A percentile compares a stretch with the other conserved stretches of the same genome.
Evolutionary conservation across 441 rosid species (phyloP).

Genomic region (Euphorbia schlechtendalii): DNA sequence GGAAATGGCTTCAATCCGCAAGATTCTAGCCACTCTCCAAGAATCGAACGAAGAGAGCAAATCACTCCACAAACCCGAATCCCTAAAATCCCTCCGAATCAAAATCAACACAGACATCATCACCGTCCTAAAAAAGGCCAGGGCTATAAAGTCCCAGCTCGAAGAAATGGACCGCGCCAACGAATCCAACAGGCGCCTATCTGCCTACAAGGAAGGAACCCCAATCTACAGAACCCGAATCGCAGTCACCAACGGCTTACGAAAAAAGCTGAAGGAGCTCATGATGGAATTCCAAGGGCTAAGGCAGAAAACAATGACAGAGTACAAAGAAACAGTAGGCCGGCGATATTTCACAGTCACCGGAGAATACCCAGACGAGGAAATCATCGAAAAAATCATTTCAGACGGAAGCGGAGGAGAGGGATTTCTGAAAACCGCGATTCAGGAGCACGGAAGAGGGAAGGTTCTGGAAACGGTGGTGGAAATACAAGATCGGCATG

Average conservation of each 20-base stretch:
- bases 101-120: slow-evolving; percentile 67
- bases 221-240: slow-evolving; percentile 65
- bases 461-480: slow-evolving; percentile 77
- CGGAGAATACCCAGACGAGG: slow-evolving; percentile 79
- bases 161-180: slow-evolving; percentile 93
- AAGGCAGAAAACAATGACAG: slow-evolving; percentile 85
- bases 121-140: slow-evolving; percentile 60
- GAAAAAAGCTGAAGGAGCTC: slow-evolving; percentile 75
- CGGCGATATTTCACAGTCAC: slow-evolving; percentile 89
- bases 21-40: slow-evolving; percentile 48
- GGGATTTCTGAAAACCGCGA: slow-evolving; percentile 60
- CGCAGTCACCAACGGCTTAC: slow-evolving; percentile 74
- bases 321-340: slow-evolving; percentile 83
- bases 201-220: slow-evolving; percentile 79
- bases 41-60: slow-evolving; percentile 75
- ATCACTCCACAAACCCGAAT: slow-evolving; percentile 65
- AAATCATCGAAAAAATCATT: slow-evolving; percentile 73
- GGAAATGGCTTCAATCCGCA: slow-evolving; percentile 70
- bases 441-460: slow-evolving; percentile 91
- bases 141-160: slow-evolving; percentile 52
- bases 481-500: slow-evolving; percentile 82
- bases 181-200: slow-evolving; percentile 67
- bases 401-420: slow-evolving; percentile 64
- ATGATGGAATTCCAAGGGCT: slow-evolving; percentile 93
- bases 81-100: slow-evolving; percentile 52